Conservation (phyloP, 306 rosid species). For the Glycine soja region DNA sequence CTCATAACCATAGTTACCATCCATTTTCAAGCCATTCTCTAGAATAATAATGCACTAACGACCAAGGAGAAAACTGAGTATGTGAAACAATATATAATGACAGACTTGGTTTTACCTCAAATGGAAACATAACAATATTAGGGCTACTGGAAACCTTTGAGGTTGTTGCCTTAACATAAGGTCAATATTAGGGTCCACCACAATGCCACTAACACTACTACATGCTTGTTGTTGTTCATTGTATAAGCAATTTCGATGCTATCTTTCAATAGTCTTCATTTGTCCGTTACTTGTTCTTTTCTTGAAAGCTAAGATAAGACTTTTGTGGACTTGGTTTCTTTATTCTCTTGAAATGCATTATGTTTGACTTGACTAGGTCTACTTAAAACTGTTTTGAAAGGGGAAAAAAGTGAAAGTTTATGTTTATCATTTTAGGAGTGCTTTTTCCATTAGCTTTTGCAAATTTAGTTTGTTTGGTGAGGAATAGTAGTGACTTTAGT, state of each 20-base stretch:
- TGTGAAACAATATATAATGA: conserved; percentile 26
- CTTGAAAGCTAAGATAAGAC: conserved; percentile 8
- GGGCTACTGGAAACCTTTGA: conserved; percentile 51
- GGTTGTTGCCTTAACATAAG: conserved; percentile 62
- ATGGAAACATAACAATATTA: conserved; percentile 86
- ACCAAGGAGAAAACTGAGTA: conserved; percentile 1
- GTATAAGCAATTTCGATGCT: conserved; percentile 73
- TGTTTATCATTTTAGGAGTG: conserved; percentile 32
- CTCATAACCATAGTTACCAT: conserved; percentile 59
- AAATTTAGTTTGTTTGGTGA: conserved; percentile 43
- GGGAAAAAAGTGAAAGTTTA: neutral
- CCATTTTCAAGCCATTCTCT: conserved; percentile 77
- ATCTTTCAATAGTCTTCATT: conserved; percentile 61
- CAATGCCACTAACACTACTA: conserved; percentile 42
- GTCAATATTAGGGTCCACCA: conserved; percentile 62
- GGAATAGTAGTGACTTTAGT: conserved; percentile 44
- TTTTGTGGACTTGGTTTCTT: neutral
- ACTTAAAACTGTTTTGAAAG: conserved; percentile 2
- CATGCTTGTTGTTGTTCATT: conserved; percentile 62
- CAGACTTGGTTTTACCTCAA: conserved; percentile 66
- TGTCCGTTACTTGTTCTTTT: conserved; percentile 58
- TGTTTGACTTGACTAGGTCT: conserved; percentile 27
- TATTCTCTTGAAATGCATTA: neutral
- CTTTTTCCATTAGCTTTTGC: conserved; percentile 46
- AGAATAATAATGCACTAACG: conserved; percentile 24